Conservation (phyloP, 1,284 basidiomycete genomes). For the Golubevia pallescens region DNA sequence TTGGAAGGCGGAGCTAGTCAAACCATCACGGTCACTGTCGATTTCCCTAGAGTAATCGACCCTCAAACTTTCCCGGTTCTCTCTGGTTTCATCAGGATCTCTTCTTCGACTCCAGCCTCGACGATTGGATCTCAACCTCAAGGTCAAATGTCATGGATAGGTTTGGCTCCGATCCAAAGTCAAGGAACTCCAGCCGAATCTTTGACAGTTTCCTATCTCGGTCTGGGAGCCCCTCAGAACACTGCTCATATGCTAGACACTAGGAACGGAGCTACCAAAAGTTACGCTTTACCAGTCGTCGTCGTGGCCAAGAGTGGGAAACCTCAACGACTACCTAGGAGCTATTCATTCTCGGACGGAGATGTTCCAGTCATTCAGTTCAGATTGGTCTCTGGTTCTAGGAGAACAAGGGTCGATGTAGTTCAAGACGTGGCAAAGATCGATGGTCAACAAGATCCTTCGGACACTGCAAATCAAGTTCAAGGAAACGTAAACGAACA, state of each 20-base stretch:
- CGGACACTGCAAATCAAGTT: neutral
- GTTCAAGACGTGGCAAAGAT: neutral
- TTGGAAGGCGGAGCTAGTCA: constrained; percentile 4
- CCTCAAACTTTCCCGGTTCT: constrained; percentile 9
- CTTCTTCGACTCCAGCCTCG: constrained; percentile 1
- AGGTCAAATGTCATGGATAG: neutral
- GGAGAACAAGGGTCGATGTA: neutral
- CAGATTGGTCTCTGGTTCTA: constrained; percentile 2
- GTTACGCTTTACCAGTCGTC: constrained; percentile 8
- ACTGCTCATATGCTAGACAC: constrained; percentile 8
- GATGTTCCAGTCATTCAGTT: constrained; percentile 11
- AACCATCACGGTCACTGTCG: constrained; percentile 6
- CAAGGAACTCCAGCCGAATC: constrained; percentile 4
- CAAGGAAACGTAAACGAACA: neutral
- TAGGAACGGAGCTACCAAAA: constrained; percentile 9
- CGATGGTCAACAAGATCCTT: neutral
- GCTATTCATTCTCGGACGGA: constrained; percentile 8
- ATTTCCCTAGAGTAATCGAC: constrained; percentile 4
- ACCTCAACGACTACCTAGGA: constrained; percentile 8
- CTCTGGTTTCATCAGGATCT: constrained; percentile 8
- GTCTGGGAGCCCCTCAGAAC: constrained; percentile 3
- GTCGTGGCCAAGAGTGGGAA: constrained; percentile 9
- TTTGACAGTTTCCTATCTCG: constrained; percentile 10
- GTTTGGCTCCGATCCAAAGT: neutral
- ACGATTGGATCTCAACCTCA: neutral